Conservation (phyloP, 1,284 basidiomycete species). For the Tilletiopsis washingtonensis region DNA sequence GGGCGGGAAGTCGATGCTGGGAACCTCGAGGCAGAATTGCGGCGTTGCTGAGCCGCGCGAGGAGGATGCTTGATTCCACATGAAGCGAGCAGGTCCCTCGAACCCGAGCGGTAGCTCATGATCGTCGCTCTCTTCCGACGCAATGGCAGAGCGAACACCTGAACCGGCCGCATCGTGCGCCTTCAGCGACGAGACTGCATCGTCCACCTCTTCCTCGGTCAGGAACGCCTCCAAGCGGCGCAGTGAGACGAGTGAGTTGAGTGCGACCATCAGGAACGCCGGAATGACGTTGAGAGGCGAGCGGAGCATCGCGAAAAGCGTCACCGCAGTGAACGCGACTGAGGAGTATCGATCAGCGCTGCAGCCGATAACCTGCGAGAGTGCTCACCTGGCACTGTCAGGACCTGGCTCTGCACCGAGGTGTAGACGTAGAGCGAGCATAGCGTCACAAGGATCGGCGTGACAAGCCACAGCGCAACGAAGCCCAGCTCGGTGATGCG, state of each 20-base stretch:
- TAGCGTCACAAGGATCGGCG: slow-evolving; percentile 1
- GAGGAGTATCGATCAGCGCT: not conserved
- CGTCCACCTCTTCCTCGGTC: slow-evolving; percentile 69
- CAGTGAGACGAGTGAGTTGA: slow-evolving; percentile 64
- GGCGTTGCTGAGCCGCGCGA: not conserved
- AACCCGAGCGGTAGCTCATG: too few species aligned
- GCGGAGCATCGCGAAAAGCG: slow-evolving; percentile 30
- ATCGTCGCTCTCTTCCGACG: too few species aligned
- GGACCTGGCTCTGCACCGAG: slow-evolving; percentile 14
- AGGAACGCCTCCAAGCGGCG: slow-evolving; percentile 74
- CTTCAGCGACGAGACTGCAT: slow-evolving; percentile 62
- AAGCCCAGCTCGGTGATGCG: slow-evolving; percentile 15
- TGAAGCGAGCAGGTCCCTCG: not conserved
- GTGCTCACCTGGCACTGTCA: slow-evolving; percentile 14
- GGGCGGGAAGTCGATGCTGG: not conserved
- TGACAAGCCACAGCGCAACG: slow-evolving; percentile 11
- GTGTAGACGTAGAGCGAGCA: slow-evolving; percentile 23
- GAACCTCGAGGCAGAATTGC: not conserved
- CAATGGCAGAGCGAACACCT: not conserved
- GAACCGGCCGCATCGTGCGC: not conserved
- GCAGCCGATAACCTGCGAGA: not conserved
- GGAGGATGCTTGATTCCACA: not conserved
- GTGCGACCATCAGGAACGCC: slow-evolving; percentile 19
- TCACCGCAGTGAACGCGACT: slow-evolving; percentile 24
- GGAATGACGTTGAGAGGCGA: slow-evolving; percentile 27